phyloP scores from a whole-genome alignment of 148 eudicot species.

The Oxyria digyna region DNA sequence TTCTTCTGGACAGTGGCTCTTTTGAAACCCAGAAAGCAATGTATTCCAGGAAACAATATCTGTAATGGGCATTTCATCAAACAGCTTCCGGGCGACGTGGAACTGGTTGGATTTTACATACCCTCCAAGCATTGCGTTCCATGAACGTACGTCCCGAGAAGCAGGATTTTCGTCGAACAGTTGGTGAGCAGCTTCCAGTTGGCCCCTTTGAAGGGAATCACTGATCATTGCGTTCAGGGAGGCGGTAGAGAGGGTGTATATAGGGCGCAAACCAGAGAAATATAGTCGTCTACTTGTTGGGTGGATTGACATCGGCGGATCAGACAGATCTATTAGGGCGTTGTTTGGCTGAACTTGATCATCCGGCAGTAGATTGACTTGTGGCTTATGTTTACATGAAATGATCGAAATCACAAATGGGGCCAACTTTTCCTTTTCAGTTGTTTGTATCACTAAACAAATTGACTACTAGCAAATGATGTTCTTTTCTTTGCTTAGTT shows the following conservation, averaged over 20 bases:
- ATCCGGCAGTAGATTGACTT: not conserved
- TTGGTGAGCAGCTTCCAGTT: slow-evolving; percentile 26
- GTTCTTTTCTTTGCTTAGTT: too few species aligned
- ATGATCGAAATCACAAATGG: not conserved
- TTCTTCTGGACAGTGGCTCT: slow-evolving; percentile 10
- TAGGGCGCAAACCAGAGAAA: slow-evolving; percentile 12
- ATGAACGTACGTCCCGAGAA: slow-evolving; percentile 32
- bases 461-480: too few species aligned
- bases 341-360: not conserved
- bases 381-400: not conserved
- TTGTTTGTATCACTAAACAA: not conserved
- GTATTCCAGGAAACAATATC: slow-evolving; percentile 74
- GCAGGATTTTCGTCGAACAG: slow-evolving; percentile 36
- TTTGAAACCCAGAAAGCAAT: slow-evolving; percentile 40
- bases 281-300: not conserved
- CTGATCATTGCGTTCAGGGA: slow-evolving; percentile 29
- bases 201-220: slow-evolving; percentile 20
- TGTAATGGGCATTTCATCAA: slow-evolving; percentile 61
- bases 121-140: slow-evolving; percentile 50
- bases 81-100: slow-evolving; percentile 38
- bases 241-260: slow-evolving; percentile 23
- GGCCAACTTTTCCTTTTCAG: not conserved
- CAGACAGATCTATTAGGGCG: not conserved
- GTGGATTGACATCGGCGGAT: not conserved
- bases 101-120: slow-evolving; percentile 21